Base-by-base conservation (phyloP, 140 eudicot species). In the Erigeron philadelphicus region DNA sequence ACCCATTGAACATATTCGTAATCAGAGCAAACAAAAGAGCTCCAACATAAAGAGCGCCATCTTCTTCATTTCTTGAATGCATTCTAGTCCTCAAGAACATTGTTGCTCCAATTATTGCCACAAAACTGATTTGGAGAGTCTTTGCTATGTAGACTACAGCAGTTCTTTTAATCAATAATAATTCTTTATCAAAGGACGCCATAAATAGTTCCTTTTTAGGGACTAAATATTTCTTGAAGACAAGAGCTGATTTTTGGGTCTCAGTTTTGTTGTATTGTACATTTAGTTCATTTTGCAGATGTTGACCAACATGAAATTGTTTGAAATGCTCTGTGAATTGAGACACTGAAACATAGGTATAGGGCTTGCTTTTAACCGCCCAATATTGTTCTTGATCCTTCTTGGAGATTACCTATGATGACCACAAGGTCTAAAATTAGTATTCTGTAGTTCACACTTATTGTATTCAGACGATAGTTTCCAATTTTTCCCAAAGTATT, bases 381-480 rank as follows among this genome's bases (percentile, higher is more conserved):
- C 83, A 79, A 67, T 79, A 79, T 74, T 79, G 83, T 67, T 79
- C 79, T 79, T 79, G 83, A 64, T 79, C 83, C 72, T 18, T 73
- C 40, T 31, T 54, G 0, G 83, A 79, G 43, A 74, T 79, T 8
- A 79, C 83, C 83, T 79, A 67, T 61, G 40, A 44, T 44, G 55
- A 76, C 13, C 25, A 66, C 17, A 17, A 11, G 12, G 52, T 70
- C 23, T 41, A 50, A 19, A 16, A 47, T 52, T 11, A 11, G 55
- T 52, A 60, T 18, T 13, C n/a, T n/a, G n/a, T n/a, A n/a, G n/a
- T n/a, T 31, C 21, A 50, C 15, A 50, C 19, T n/a, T 9, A n/a
- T 12, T 15, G 7, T 16, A 6, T 13, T 12, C 16, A n/a, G 7
- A 50, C 3, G 4, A 31, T 31, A 31, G 5, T 31, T 31, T 31